Base-by-base conservation (phyloP, 441 rosid genomes). In the Gossypium trilobum region DNA sequence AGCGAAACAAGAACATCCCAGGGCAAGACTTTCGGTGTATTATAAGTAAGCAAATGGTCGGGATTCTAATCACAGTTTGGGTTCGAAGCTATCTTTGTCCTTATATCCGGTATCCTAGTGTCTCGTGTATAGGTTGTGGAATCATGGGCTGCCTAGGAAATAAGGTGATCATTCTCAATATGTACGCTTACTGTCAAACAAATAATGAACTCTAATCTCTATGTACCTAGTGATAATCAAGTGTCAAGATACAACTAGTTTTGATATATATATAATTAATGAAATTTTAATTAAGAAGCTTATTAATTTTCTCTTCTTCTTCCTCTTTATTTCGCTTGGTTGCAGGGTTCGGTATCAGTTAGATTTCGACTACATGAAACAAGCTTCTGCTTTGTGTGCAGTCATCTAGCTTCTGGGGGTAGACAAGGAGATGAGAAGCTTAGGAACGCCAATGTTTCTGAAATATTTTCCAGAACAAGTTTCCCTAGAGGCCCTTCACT, bases 391-490 rank as follows among this genome's bases (percentile, higher is more conserved):
- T 91, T 95, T 74, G 87, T 91, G 14, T 93, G 99, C 69, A 70
- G 87, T 73, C 99, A 95, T 79, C 81, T 95, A 68, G 99, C 99
- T 68, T 95, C 99, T 0, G 99, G 99, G 19, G 92, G 93, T 3
- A 87, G 86, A 29, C 91, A 90, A 75, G 90, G 91, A 1, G 98
- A 95, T 63, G 90, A 78, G 59, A 82, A 83, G 67, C 79, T 75
- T 7, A 84, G 99, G 83, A 95, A 92, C 76, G 81, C 91, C 10
- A 85, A 92, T 22, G 90, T 81, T 8, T 77, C 78, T 0, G 89
- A 89, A 74, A 92, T 95, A 20, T 75, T 92, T 25, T 70, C 88
- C 5, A 80, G 97, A 57, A 89, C 98, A 7, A 78, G 65, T 73
- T 95, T 95, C 73, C 92, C 96, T 10, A 65, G 62, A 72, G 96